phyloP scores from a whole-genome alignment of 768 basidiomycete species.

The Lactarius hengduanensis region DNA sequence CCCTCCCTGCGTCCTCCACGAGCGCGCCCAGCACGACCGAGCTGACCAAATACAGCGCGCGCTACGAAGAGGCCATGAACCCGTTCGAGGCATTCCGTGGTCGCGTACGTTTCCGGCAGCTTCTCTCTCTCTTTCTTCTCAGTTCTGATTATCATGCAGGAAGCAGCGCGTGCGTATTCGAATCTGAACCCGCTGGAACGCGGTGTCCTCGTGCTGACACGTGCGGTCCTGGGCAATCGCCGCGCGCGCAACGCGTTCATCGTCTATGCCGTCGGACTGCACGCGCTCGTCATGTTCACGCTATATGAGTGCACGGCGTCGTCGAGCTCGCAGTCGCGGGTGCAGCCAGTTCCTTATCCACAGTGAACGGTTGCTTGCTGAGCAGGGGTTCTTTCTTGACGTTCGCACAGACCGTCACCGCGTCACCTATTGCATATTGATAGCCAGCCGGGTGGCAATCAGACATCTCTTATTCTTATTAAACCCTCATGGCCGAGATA shows the following conservation, averaged over 20 bases:
- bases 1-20: slow-evolving; percentile 45
- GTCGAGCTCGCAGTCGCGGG: slow-evolving; percentile 48
- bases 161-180: slow-evolving; percentile 91
- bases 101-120: slow-evolving; percentile 55
- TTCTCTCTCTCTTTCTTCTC: background rate
- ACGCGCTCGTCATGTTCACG: slow-evolving; percentile 78
- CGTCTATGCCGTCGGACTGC: slow-evolving; percentile 77
- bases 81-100: slow-evolving; percentile 98
- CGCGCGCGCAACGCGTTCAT: slow-evolving; percentile 89
- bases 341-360: slow-evolving; percentile 49
- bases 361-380: slow-evolving; percentile 23
- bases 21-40: slow-evolving; percentile 54
- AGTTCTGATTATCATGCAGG: slow-evolving; percentile 51
- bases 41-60: slow-evolving; percentile 82
- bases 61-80: slow-evolving; percentile 97
- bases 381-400: background rate
- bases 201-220: slow-evolving; percentile 80
- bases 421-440: background rate
- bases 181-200: slow-evolving; percentile 90
- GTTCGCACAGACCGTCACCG: too few relatives aligned
- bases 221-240: slow-evolving; percentile 83
- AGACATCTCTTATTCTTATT: slow-evolving; percentile 16
- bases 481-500: slow-evolving; percentile 1
- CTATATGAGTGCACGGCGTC: slow-evolving; percentile 68
- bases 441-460: background rate